phyloP scores from a whole-genome alignment of 2,329 filamentous ascomycete species.

The Aspergillus sp. region DNA sequence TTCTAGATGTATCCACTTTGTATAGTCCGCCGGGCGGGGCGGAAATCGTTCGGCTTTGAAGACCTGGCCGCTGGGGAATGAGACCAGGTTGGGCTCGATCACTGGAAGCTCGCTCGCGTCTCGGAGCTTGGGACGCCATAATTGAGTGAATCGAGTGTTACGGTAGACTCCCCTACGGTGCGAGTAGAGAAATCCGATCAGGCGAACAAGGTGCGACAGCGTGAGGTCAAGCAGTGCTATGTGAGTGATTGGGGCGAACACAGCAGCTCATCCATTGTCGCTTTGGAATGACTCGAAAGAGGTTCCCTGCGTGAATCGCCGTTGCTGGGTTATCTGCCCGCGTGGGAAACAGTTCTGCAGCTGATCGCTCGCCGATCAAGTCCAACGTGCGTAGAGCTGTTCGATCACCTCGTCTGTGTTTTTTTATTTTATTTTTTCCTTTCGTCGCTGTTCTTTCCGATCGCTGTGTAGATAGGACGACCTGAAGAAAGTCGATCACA shows the following conservation, averaged over 20 bases:
- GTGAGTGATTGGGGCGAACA: slow-evolving; percentile 32
- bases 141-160: slow-evolving; percentile 18
- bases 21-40: slow-evolving; percentile 38
- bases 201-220: slow-evolving; percentile 28
- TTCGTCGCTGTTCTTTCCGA: slow-evolving; percentile 7
- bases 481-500: slow-evolving; percentile 9
- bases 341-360: slow-evolving; percentile 17
- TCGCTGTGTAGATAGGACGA: not conserved
- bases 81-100: slow-evolving; percentile 34
- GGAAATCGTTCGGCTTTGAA: slow-evolving; percentile 41
- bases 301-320: not conserved
- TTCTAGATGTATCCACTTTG: slow-evolving; percentile 30
- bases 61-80: slow-evolving; percentile 35
- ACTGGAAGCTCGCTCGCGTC: slow-evolving; percentile 38
- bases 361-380: slow-evolving; percentile 3
- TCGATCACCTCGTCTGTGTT: not conserved
- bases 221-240: slow-evolving; percentile 32
- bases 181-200: slow-evolving; percentile 21
- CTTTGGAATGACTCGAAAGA: slow-evolving; percentile 19
- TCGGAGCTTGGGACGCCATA: slow-evolving; percentile 35
- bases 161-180: slow-evolving; percentile 19
- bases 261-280: slow-evolving; percentile 41
- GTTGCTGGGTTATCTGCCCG: not conserved
- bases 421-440: slow-evolving; percentile 6
- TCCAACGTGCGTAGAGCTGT: slow-evolving; percentile 1